These are phyloP conservation scores for Symbiodinium pilosum DNA, from an alignment of 73 alveolate genomes.

Conservation along the genomic window DNA sequence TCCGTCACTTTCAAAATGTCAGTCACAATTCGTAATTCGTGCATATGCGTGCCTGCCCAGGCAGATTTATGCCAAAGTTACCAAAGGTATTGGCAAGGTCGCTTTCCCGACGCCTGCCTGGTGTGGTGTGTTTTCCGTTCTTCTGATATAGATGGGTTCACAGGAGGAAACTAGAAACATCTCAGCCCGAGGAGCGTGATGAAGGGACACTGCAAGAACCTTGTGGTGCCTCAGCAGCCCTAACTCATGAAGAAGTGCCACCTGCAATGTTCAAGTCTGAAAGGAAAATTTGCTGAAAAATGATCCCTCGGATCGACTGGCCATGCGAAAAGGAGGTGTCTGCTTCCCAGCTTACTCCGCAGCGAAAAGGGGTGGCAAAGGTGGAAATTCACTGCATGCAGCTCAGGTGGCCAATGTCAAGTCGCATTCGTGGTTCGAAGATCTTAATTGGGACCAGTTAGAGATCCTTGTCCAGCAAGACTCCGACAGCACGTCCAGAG, in stretches of 20 bases:
- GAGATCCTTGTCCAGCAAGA: too few species aligned
- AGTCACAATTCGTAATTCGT: not conserved
- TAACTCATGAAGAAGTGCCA: not conserved
- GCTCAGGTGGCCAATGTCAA: slow-evolving; percentile 33
- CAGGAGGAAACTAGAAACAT: too few species aligned
- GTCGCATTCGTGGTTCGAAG: slow-evolving; percentile 59
- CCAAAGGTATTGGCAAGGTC: slow-evolving; percentile 63
- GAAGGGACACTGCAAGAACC: slow-evolving; percentile 52
- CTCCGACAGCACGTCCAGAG: too few species aligned
- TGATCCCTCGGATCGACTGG: slow-evolving; percentile 58
- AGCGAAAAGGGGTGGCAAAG: not conserved
- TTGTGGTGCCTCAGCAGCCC: slow-evolving; percentile 41
- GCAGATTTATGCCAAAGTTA: not conserved
- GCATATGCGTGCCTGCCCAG: not conserved
- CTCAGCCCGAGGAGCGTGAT: slow-evolving; percentile 14
- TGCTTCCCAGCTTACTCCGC: not conserved
- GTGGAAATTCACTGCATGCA: too few species aligned
- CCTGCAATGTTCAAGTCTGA: not conserved
- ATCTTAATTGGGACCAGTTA: not conserved
- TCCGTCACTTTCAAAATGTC: not conserved
- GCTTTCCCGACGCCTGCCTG: slow-evolving; percentile 17
- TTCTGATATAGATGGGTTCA: not conserved
- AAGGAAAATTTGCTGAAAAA: slow-evolving; percentile 45
- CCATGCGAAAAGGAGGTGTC: slow-evolving; percentile 59
- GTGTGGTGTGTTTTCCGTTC: not conserved